phyloP scores from a whole-genome alignment of 768 basidiomycete genomes.

The Boletus huronensis region DNA sequence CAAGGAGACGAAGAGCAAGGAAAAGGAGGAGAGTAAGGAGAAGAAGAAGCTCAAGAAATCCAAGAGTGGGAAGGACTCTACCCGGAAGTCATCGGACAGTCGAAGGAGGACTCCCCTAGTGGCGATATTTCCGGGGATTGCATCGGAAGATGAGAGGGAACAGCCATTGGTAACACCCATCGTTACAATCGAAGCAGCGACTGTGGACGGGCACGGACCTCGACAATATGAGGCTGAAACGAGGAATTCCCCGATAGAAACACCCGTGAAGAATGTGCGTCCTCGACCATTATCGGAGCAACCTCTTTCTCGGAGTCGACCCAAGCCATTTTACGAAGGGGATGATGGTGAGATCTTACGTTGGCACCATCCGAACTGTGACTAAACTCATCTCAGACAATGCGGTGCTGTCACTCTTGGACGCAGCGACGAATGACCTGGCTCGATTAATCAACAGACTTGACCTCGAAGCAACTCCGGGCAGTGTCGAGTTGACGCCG shows the following conservation, averaged over 20 bases:
- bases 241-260: slow-evolving; percentile 15
- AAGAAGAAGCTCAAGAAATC: slow-evolving; percentile 31
- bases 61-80: slow-evolving; percentile 33
- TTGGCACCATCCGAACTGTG: background rate
- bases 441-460: slow-evolving; percentile 75
- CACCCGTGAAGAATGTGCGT: slow-evolving; percentile 42
- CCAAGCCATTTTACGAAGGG: slow-evolving; percentile 47
- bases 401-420: slow-evolving; percentile 68
- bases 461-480: slow-evolving; percentile 77
- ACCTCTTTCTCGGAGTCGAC: slow-evolving; percentile 45
- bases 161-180: slow-evolving; percentile 17
- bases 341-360: slow-evolving; percentile 37
- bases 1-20: slow-evolving; percentile 35
- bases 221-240: background rate
- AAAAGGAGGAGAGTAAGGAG: slow-evolving; percentile 28
- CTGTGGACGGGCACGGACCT: slow-evolving; percentile 45
- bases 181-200: slow-evolving; percentile 50
- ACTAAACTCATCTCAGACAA: slow-evolving; percentile 16
- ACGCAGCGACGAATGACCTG: slow-evolving; percentile 77
- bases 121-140: slow-evolving; percentile 55
- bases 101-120: slow-evolving; percentile 51
- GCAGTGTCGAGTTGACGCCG: slow-evolving; percentile 47
- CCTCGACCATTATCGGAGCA: slow-evolving; percentile 65
- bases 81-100: slow-evolving; percentile 46
- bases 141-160: slow-evolving; percentile 12